Evolutionary conservation across 306 rosid genomes (phyloP).

Genomic region (Corylus americana): DNA sequence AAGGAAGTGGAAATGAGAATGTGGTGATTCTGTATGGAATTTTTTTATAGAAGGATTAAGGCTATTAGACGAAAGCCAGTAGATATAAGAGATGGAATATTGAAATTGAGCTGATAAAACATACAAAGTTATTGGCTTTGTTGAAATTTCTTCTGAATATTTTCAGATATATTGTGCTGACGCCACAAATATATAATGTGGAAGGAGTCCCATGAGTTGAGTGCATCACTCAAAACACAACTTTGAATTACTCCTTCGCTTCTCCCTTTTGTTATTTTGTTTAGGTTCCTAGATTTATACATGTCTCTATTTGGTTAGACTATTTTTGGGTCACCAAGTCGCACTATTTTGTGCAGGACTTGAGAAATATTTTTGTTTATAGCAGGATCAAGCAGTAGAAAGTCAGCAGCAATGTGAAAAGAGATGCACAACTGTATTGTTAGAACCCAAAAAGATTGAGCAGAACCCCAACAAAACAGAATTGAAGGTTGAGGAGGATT

Average conservation of each 20-base stretch:
- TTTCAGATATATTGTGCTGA: background rate
- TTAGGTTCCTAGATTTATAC: background rate
- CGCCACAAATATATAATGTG: background rate
- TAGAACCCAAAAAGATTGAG: slow-evolving; percentile 25
- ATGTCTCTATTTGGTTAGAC: background rate
- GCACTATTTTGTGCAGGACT: slow-evolving; percentile 57
- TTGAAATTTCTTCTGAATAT: background rate
- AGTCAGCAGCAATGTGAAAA: slow-evolving; percentile 42
- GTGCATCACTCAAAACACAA: background rate
- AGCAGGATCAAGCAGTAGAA: slow-evolving; percentile 62
- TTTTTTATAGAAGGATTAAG: background rate
- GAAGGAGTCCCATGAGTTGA: background rate
- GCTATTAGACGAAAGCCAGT: background rate
- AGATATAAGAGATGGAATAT: background rate
- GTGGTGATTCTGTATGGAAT: background rate
- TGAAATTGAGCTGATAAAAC: background rate
- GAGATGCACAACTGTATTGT: slow-evolving; percentile 8
- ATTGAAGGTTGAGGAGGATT: slow-evolving; percentile 51
- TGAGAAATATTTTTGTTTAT: slow-evolving; percentile 54
- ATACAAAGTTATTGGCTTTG: background rate
- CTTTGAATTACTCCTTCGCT: background rate
- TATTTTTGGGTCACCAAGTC: slow-evolving; percentile 36
- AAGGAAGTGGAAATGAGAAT: background rate
- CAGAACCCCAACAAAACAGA: slow-evolving; percentile 26
- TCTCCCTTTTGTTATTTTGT: background rate